Evolutionary conservation across 169 alveolate species (phyloP), one percentile per base, ranked within the genome.

Genomic region (Theileria annulata): DNA sequence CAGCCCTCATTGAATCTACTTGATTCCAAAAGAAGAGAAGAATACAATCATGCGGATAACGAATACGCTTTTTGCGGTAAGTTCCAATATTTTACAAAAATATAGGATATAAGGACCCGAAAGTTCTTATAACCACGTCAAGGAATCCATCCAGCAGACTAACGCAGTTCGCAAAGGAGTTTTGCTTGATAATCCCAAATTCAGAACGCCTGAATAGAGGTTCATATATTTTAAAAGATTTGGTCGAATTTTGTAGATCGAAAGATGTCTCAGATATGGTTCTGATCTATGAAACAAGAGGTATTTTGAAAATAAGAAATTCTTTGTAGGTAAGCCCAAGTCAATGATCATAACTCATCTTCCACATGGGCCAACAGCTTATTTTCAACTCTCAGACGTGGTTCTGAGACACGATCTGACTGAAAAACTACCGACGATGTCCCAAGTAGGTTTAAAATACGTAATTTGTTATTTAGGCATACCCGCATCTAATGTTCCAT

Each of bases 281-380:
- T 15, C 88, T 91, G 51, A 71, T 86, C 28, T 88, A 89, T 77
- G 92, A 88, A 71, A 88, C 88, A 74, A 85, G 99, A 97, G 87
- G 97, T 19, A 97, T 96, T 21, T 35, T 17, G 79, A 67, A 95
- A 25, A 66, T 77, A 35, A 67, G 56, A 60, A 28, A 0, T 19
- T 33, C 27, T 64, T 47, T 70, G 97, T 70, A 75, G 94, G 96
- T 21, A 89, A 88, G 77, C 99, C 99, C 0, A 99, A 97, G 82
- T 99, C 99, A 64, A 85, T 98, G 94, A 97, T 98, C 56, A 94
- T 98, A 21, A 96, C 98, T 71, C 99, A 98, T 85, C 83, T 98
- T 80, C 99, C 99, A 3, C 96, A 94, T 75, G 99, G 99, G 0
- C 99, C 99, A 0, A 98, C 99, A 2, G 98, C 99, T 1, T 97